Conservation (phyloP, 805 yeast genomes). For the Kazachstania psychrophila region DNA sequence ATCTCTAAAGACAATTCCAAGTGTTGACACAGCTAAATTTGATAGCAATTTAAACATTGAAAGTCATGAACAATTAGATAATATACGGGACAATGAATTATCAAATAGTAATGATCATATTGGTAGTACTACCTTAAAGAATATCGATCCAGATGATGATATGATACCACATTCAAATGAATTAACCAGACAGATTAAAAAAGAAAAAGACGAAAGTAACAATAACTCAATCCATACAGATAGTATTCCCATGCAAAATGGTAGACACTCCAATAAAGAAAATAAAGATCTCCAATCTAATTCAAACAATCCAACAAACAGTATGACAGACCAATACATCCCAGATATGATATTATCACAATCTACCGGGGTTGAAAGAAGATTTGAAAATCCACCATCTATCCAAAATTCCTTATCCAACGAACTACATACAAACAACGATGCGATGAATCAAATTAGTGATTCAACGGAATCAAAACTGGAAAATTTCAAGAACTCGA, state of each 20-base stretch:
- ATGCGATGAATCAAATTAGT: background rate
- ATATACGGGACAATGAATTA: background rate
- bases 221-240: background rate
- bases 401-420: conserved; percentile 25
- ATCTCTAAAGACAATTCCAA: no score
- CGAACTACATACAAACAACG: conserved; percentile 4
- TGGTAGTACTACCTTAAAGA: conserved; percentile 6
- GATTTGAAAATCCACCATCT: conserved; percentile 30
- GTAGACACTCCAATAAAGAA: background rate
- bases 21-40: no score
- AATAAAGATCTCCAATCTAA: background rate
- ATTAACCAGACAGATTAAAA: conserved; percentile 15
- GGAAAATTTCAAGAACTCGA: background rate
- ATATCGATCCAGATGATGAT: conserved; percentile 6
- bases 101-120: conserved; percentile 12
- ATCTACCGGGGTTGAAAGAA: conserved; percentile 43
- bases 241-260: background rate
- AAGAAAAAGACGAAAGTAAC: background rate
- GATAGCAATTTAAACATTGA: no score
- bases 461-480: background rate
- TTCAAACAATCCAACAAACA: conserved; percentile 4
- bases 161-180: conserved; percentile 11
- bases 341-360: conserved; percentile 42
- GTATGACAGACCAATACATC: conserved; percentile 27
- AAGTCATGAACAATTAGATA: no score